Evolutionary conservation across 192 early-diverging fungal species (phyloP).

Genomic region (Rhizoclosmatium globosum): DNA sequence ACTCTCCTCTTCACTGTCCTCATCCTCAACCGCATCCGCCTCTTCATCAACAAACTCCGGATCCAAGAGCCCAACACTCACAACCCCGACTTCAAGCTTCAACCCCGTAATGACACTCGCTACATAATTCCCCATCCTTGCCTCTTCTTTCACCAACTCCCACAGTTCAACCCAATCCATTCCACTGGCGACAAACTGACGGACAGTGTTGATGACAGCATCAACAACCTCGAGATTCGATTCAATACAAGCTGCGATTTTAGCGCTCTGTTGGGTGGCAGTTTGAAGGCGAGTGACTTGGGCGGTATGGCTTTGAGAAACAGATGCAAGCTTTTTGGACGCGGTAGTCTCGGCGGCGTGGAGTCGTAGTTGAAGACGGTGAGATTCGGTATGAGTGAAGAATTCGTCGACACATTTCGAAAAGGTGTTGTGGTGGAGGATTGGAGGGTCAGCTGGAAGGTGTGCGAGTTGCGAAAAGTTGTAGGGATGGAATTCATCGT

Average conservation of each 20-base stretch:
- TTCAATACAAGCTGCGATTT: constrained; percentile 87
- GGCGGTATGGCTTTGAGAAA: constrained; percentile 78
- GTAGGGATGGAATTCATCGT: constrained; percentile 61
- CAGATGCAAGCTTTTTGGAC: constrained; percentile 82
- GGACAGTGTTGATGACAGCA: constrained; percentile 84
- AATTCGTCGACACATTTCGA: constrained; percentile 90
- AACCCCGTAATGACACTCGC: too few relatives aligned
- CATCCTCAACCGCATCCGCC: constrained; percentile 66
- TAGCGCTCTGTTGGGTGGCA: constrained; percentile 72
- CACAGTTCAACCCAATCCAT: constrained; percentile 98
- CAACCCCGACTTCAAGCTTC: too few relatives aligned
- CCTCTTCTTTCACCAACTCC: too few relatives aligned
- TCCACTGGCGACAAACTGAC: constrained; percentile 86
- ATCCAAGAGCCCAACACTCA: too few relatives aligned
- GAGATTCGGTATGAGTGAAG: constrained; percentile 90
- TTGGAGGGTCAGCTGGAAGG: background rate
- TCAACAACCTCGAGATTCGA: constrained; percentile 85
- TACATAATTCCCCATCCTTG: too few relatives aligned
- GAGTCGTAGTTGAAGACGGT: constrained; percentile 76
- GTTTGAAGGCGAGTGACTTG: constrained; percentile 80
- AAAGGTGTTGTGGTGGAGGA: constrained; percentile 77
- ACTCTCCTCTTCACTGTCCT: constrained; percentile 53
- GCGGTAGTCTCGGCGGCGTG: constrained; percentile 79
- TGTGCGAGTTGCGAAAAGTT: constrained; percentile 46
- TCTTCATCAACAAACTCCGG: constrained; percentile 88